Evolutionary conservation across 1,139 yeast species (phyloP).

Genomic region (Debaryomyces sp.): DNA sequence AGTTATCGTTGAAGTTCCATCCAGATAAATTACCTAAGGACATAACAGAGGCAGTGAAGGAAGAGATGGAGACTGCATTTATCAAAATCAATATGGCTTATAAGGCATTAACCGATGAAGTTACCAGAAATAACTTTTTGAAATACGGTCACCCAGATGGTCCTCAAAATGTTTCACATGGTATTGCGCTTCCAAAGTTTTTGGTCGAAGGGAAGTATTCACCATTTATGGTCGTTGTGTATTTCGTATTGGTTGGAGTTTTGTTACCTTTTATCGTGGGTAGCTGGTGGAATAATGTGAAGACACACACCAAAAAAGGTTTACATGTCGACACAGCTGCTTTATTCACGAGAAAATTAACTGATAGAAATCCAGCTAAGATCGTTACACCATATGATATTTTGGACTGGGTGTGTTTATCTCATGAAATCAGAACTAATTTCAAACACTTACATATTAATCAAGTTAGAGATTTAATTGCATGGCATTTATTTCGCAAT

Average conservation of each 20-base stretch:
- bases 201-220: constrained; percentile 85
- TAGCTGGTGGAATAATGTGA: constrained; percentile 88
- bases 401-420: constrained; percentile 61
- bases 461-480: constrained; percentile 54
- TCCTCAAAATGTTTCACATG: constrained; percentile 91
- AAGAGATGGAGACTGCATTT: constrained; percentile 70
- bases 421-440: constrained; percentile 60
- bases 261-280: constrained; percentile 80
- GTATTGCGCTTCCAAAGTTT: constrained; percentile 93
- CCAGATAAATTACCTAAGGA: constrained; percentile 88
- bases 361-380: constrained; percentile 78
- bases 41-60: constrained; percentile 60
- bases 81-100: constrained; percentile 90
- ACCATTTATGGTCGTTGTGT: constrained; percentile 61
- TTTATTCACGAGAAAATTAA: constrained; percentile 59
- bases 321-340: constrained; percentile 84
- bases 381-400: constrained; percentile 63
- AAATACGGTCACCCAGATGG: constrained; percentile 98
- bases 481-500: constrained; percentile 60
- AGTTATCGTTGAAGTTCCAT: constrained; percentile 83
- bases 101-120: constrained; percentile 91
- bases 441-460: constrained; percentile 42
- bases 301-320: constrained; percentile 80
- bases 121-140: constrained; percentile 76
- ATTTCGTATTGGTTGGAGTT: constrained; percentile 74